Percentiles rank a stretch among this genome's conserved stretches.
Conservation (phyloP, 495 filamentous ascomycete genomes). For the Penicillium robsamsonii region DNA sequence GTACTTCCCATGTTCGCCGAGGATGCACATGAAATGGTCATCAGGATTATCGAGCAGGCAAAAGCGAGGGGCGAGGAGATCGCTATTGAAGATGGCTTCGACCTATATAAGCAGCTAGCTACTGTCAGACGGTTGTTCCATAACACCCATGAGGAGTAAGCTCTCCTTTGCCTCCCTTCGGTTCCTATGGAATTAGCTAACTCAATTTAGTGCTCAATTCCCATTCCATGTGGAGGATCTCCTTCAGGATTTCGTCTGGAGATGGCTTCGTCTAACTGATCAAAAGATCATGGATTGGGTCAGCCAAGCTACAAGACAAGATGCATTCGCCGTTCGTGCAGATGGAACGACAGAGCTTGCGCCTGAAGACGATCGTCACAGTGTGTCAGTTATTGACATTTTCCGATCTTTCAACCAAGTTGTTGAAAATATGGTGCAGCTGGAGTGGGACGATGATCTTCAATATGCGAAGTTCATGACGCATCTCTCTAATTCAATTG, state of each 20-base stretch:
- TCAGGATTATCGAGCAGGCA: conserved; percentile 69
- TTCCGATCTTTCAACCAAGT: conserved; percentile 91
- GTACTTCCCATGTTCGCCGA: conserved; percentile 87
- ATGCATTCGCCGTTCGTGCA: conserved; percentile 70
- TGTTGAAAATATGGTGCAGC: conserved; percentile 76
- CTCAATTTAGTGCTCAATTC: conserved; percentile 52
- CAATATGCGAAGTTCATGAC: conserved; percentile 98
- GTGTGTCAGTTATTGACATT: conserved; percentile 88
- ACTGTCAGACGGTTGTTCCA: conserved; percentile 77
- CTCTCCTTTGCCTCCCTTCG: neutral
- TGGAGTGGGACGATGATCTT: conserved; percentile 90
- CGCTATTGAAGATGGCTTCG: conserved; percentile 85
- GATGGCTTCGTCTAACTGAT: conserved; percentile 84
- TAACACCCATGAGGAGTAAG: conserved; percentile 64
- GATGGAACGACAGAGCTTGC: conserved; percentile 58
- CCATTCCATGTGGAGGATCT: conserved; percentile 82
- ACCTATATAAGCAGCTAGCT: conserved; percentile 83
- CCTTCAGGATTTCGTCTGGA: conserved; percentile 89
- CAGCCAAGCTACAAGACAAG: conserved; percentile 84
- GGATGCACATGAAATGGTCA: conserved; percentile 79
- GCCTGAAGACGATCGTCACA: conserved; percentile 83
- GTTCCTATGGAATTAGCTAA: conserved; percentile 3
- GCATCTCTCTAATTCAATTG: conserved; percentile 81
- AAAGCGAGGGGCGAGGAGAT: conserved; percentile 71
- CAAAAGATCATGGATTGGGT: conserved; percentile 78